Evolutionary conservation across 306 rosid species (phyloP).

Genomic region (Albizia julibrissin): DNA sequence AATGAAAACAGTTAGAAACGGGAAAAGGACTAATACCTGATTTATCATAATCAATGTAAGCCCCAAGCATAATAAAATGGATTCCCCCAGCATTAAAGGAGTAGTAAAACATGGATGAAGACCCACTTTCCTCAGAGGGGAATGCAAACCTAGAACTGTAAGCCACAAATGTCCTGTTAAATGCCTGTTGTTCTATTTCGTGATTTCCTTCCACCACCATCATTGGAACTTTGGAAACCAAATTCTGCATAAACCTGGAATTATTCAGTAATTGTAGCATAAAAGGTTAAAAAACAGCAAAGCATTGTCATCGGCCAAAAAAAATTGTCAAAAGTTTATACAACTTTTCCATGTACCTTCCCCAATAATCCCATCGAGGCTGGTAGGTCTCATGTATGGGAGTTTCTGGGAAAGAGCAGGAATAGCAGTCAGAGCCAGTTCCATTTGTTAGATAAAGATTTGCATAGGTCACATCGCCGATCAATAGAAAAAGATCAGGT

Average conservation of each 20-base stretch:
- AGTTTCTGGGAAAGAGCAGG: constrained; percentile 67
- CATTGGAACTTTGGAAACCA: constrained; percentile 72
- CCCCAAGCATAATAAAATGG: constrained; percentile 92
- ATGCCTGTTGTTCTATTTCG: constrained; percentile 71
- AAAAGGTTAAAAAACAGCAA: constrained; percentile 22
- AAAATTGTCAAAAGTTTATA: constrained; percentile 10
- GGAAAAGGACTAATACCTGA: constrained; percentile 43
- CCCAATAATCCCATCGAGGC: constrained; percentile 97
- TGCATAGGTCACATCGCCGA: constrained; percentile 82
- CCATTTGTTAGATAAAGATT: constrained; percentile 84
- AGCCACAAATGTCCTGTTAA: constrained; percentile 57
- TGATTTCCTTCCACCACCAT: constrained; percentile 95
- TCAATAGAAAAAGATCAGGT: constrained; percentile 76
- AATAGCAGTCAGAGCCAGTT: constrained; percentile 79
- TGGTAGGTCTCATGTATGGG: constrained; percentile 88
- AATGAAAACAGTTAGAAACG: constrained; percentile 5
- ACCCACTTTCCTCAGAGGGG: constrained; percentile 85
- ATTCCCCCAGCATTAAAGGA: constrained; percentile 87
- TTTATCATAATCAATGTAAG: constrained; percentile 57
- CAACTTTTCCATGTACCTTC: constrained; percentile 54
- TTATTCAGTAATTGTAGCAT: constrained; percentile 22
- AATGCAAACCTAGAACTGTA: constrained; percentile 90
- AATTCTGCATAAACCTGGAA: constrained; percentile 80
- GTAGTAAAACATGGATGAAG: constrained; percentile 74
- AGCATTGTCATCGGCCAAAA: not conserved